phyloP scores from a whole-genome alignment of 345 rosid genomes.

The Euphorbia peplus region DNA sequence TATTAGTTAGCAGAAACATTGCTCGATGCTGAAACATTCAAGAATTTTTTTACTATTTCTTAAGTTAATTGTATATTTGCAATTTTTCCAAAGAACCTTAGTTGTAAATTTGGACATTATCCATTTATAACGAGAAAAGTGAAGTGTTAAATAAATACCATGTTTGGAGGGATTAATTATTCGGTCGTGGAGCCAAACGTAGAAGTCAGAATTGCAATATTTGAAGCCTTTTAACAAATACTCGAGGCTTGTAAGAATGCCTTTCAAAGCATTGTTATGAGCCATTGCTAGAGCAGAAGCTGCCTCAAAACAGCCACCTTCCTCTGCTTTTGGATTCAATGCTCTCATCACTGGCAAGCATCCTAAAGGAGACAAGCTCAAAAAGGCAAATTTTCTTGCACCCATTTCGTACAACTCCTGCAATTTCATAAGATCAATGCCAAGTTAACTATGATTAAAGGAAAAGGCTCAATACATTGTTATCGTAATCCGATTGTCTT shows the following conservation, averaged over 20 bases:
- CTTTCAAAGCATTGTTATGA: constrained; percentile 42
- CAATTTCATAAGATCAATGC: no score
- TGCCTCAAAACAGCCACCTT: constrained; percentile 46
- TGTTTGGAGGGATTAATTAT: constrained; percentile 33
- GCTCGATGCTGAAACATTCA: no score
- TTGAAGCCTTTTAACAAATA: constrained; percentile 32
- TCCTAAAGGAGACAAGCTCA: constrained; percentile 48
- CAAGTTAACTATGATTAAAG: no score
- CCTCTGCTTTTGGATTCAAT: constrained; percentile 28
- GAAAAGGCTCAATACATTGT: background rate
- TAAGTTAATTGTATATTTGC: no score
- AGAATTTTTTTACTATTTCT: no score
- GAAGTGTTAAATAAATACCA: constrained; percentile 19
- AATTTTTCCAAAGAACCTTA: no score
- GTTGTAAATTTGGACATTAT: no score
- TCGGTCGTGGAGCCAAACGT: constrained; percentile 37
- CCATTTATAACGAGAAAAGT: no score
- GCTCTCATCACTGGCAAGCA: constrained; percentile 48
- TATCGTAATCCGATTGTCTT: no score
- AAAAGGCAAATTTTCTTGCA: constrained; percentile 48
- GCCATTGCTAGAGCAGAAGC: constrained; percentile 43
- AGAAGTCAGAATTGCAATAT: constrained; percentile 46
- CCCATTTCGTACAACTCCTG: constrained; percentile 46
- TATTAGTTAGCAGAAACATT: no score
- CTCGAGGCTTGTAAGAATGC: constrained; percentile 34